Evolutionary conservation across 805 yeast species (phyloP).

Genomic region (Spathaspora arborariae): DNA sequence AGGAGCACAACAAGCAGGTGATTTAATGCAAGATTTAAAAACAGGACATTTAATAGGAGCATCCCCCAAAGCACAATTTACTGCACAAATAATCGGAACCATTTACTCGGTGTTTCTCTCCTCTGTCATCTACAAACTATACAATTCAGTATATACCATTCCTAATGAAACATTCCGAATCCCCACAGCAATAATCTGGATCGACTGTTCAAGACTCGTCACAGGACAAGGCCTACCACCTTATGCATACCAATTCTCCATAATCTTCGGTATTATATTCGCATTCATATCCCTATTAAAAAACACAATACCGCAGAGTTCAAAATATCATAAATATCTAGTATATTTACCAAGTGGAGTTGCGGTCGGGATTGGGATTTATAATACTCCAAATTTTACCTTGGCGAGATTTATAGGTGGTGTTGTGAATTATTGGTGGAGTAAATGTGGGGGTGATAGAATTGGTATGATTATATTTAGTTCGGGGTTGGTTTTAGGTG

Average conservation of each 20-base stretch:
- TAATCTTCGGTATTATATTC: constrained; percentile 63
- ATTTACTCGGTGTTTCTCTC: constrained; percentile 77
- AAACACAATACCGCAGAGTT: constrained; percentile 47
- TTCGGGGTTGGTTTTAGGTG: constrained; percentile 90
- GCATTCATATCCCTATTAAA: constrained; percentile 65
- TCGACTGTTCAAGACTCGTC: constrained; percentile 89
- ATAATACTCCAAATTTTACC: constrained; percentile 90
- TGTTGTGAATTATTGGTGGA: constrained; percentile 56
- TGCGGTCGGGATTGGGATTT: constrained; percentile 95
- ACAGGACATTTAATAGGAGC: constrained; percentile 93
- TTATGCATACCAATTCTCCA: constrained; percentile 57
- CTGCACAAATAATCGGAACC: constrained; percentile 88
- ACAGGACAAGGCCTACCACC: constrained; percentile 91
- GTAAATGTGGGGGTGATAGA: constrained; percentile 33
- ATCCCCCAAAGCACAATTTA: constrained; percentile 85
- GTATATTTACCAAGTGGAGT: constrained; percentile 86
- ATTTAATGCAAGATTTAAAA: constrained; percentile 93
- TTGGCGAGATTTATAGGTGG: constrained; percentile 94
- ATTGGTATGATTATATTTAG: constrained; percentile 83
- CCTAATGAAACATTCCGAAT: constrained; percentile 80
- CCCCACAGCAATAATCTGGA: constrained; percentile 96
- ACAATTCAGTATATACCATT: constrained; percentile 77
- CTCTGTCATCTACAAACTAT: constrained; percentile 76
- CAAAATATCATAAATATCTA: constrained; percentile 36
- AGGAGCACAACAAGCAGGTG: constrained; percentile 99